A percentile compares a stretch with the other conserved stretches of the same genome.
These are phyloP conservation scores for Fusarium nurragi DNA, from an alignment of 2,329 filamentous ascomycete species.

Conservation along the genomic window DNA sequence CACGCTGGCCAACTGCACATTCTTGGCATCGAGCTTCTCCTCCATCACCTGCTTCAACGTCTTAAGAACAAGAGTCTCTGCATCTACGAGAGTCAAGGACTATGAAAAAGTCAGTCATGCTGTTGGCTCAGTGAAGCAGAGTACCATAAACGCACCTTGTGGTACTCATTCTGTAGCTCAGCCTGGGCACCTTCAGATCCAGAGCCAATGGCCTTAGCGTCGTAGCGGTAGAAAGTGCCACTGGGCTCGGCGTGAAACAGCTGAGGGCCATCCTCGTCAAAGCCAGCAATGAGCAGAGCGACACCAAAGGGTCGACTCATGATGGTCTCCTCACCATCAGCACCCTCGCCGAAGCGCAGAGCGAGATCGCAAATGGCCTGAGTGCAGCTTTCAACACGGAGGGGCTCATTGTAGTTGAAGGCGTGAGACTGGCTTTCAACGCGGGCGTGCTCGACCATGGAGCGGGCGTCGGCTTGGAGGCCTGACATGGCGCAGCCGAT, in stretches of 20 bases:
- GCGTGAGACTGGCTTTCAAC: constrained; percentile 97
- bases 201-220: constrained; percentile 97
- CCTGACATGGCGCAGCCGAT: constrained; percentile 99
- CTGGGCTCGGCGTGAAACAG: constrained; percentile 98
- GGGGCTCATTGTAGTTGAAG: constrained; percentile 97
- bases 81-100: constrained; percentile 91
- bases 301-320: constrained; percentile 99
- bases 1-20: constrained; percentile 96
- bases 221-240: constrained; percentile 98
- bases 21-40: constrained; percentile 98
- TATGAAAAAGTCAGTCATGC: constrained; percentile 45
- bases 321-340: constrained; percentile 97
- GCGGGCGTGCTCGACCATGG: constrained; percentile 97
- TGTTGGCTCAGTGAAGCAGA: not conserved
- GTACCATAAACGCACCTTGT: constrained; percentile 69
- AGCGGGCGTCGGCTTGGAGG: constrained; percentile 95
- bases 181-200: constrained; percentile 97
- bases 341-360: constrained; percentile 94
- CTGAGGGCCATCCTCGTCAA: constrained; percentile 95
- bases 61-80: constrained; percentile 95
- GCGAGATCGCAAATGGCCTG: constrained; percentile 98
- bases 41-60: constrained; percentile 99
- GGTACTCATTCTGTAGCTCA: constrained; percentile 98
- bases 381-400: constrained; percentile 96
- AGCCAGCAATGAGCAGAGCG: constrained; percentile 93